Conservation (phyloP, 208 protist species). For the Wallacemonas rigidus region DNA sequence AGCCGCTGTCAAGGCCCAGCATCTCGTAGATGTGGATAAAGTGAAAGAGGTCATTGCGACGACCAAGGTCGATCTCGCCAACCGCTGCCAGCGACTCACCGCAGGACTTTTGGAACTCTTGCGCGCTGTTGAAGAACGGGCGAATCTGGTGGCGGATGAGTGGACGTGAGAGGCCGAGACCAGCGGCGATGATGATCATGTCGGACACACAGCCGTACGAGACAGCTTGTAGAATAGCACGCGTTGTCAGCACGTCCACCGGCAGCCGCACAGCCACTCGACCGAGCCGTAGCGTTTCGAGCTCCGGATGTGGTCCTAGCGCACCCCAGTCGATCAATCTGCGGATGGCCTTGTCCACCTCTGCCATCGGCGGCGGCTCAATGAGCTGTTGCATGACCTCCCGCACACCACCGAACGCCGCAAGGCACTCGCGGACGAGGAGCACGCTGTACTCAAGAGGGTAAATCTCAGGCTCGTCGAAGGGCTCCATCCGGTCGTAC, state of each 20-base stretch:
- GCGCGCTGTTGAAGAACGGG: slow-evolving; percentile 13
- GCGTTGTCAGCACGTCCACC: slow-evolving; percentile 23
- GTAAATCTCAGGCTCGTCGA: slow-evolving; percentile 29
- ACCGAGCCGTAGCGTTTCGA: slow-evolving; percentile 21
- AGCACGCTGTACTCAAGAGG: slow-evolving; percentile 33
- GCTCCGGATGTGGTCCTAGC: slow-evolving; percentile 15
- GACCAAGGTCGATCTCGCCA: slow-evolving; percentile 16
- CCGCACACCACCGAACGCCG: slow-evolving; percentile 17
- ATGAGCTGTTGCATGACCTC: slow-evolving; percentile 30
- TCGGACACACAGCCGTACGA: slow-evolving; percentile 24
- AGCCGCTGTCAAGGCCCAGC: slow-evolving; percentile 5
- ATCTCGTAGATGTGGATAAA: slow-evolving; percentile 23
- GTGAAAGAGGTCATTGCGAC: slow-evolving; percentile 25
- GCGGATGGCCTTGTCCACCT: slow-evolving; percentile 16
- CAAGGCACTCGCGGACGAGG: slow-evolving; percentile 23
- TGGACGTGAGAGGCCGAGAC: slow-evolving; percentile 17
- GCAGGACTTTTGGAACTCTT: slow-evolving; percentile 23
- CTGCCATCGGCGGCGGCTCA: slow-evolving; percentile 18
- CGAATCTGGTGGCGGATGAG: slow-evolving; percentile 23
- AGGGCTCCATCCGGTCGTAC: slow-evolving; percentile 18
- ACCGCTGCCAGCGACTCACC: not conserved
- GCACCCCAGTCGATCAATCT: slow-evolving; percentile 27
- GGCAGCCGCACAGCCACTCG: slow-evolving; percentile 23
- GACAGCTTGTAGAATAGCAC: slow-evolving; percentile 18
- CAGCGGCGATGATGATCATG: slow-evolving; percentile 27